Percentiles rank a stretch among this genome's conserved stretches.
Evolutionary conservation across 2,329 filamentous ascomycete genomes (phyloP).

Genomic region (Fonsecaea nubica): DNA sequence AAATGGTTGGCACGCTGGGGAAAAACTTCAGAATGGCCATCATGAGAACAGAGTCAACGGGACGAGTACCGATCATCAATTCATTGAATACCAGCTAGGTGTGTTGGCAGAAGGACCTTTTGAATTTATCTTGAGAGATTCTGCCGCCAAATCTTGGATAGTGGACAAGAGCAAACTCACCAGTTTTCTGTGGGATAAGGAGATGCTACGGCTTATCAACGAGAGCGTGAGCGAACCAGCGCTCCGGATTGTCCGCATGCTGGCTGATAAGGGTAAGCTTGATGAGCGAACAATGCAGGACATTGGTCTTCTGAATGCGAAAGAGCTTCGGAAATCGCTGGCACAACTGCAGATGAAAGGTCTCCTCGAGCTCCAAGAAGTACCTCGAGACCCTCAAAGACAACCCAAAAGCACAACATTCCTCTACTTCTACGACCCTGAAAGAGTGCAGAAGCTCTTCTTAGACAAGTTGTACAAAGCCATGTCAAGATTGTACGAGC

Average conservation of each 20-base stretch:
- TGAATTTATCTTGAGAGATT: conserved; percentile 44
- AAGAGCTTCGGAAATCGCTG: conserved; percentile 83
- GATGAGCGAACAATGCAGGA: conserved; percentile 88
- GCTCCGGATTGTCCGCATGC: conserved; percentile 80
- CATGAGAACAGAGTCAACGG: conserved; percentile 16
- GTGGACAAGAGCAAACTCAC: conserved; percentile 81
- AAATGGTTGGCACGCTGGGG: conserved; percentile 9
- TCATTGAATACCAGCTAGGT: conserved; percentile 48
- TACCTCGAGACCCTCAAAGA: conserved; percentile 84
- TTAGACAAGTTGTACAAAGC: conserved; percentile 86
- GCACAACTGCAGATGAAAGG: conserved; percentile 85
- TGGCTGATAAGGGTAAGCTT: conserved; percentile 87
- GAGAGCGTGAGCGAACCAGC: conserved; percentile 32
- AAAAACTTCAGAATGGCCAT: conserved; percentile 21
- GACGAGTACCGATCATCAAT: conserved; percentile 9
- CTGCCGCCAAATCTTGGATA: conserved; percentile 73
- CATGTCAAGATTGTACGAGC: conserved; percentile 84
- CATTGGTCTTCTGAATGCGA: conserved; percentile 81
- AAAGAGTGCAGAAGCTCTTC: conserved; percentile 72
- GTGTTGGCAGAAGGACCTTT: conserved; percentile 57
- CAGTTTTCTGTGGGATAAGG: conserved; percentile 72
- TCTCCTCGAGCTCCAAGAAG: conserved; percentile 89
- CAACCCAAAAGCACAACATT: conserved; percentile 84
- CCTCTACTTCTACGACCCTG: conserved; percentile 87
- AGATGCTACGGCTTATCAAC: conserved; percentile 74